Evolutionary conservation across 2,329 filamentous ascomycete species (phyloP), one percentile per base, ranked within the genome.

Genomic region (Trichoderma gracile): DNA sequence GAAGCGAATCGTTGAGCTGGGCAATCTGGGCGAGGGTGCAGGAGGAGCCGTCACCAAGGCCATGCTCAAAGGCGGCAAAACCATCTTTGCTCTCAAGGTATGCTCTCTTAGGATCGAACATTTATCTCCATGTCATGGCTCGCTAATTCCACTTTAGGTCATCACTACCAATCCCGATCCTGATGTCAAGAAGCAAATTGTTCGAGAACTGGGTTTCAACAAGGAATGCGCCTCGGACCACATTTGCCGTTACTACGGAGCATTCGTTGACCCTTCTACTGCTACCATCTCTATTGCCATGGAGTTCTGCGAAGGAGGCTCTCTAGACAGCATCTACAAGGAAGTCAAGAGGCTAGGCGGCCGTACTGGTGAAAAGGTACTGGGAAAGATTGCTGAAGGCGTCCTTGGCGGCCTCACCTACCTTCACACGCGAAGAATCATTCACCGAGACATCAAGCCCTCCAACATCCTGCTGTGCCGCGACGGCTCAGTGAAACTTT

Each of bases 101-200:
- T 69, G 42, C 25, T 21, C 3, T 30, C 9, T 15, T 27, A 19
- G 52, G 42, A 19, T 43, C 40, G 56, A 68, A 71, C 66, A n/a
- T 69, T 64, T 38, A 61, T n/a, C 9, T 19, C 19, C 38, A 52
- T 43, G 27, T n/a, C 17, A 8, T 40, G 40, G 23, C 40, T 64
- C n/a, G 55, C 62, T 60, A 56, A 45, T 30, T 1, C 19, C 19
- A n/a, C 21, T 23, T 3, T 67, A 96, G 94, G 90, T 99, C 73
- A 99, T 99, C 75, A 99, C 95, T 3, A 97, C 95, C 40, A 96
- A 98, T 75, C 95, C 95, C 2, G 95, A 99, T 71, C 94, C 95
- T 14, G 94, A 97, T 74, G 92, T 98, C 67, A 98, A 97, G 83
- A 97, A 96, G 76, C 95, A 99, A 78, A 99, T 99, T 71, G 86